These are phyloP conservation scores for Blastocladiella britannica DNA, from an alignment of 192 early-diverging fungal species.

Conservation along the genomic window DNA sequence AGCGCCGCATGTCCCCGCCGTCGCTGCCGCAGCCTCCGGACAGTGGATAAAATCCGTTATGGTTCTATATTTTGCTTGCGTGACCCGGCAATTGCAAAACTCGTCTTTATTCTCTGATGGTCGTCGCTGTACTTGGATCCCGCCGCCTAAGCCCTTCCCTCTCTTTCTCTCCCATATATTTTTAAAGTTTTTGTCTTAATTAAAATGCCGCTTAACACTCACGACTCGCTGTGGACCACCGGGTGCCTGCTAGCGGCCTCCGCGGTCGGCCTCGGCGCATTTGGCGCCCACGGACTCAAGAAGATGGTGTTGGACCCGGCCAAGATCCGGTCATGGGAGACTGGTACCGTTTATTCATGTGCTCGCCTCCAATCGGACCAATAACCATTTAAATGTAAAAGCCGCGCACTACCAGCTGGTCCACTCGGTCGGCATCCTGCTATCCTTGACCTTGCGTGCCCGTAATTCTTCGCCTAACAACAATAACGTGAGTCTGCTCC, in stretches of 20 bases:
- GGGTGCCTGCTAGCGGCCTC: constrained; percentile 8
- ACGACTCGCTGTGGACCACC: background rate
- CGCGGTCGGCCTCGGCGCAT: constrained; percentile 19
- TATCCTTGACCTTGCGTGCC: constrained; percentile 16
- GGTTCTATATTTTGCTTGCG: too few species aligned
- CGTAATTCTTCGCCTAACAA: background rate
- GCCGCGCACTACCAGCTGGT: constrained; percentile 31
- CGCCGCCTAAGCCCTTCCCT: too few species aligned
- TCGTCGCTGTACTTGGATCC: too few species aligned
- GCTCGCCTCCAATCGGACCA: constrained; percentile 1
- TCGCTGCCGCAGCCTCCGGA: too few species aligned
- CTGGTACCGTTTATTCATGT: constrained; percentile 1
- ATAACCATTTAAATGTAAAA: background rate
- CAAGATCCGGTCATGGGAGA: constrained; percentile 9
- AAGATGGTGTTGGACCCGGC: constrained; percentile 10
- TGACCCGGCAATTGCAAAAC: too few species aligned
- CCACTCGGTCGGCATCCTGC: constrained; percentile 26
- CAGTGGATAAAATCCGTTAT: too few species aligned
- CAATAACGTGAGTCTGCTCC: constrained; percentile 9
- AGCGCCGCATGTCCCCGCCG: background rate
- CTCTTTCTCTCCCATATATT: too few species aligned
- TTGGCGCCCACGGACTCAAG: constrained; percentile 23
- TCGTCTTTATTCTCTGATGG: too few species aligned
- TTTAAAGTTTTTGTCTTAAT: too few species aligned
- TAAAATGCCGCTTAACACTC: background rate